Conservation (phyloP, 2,329 filamentous ascomycete genomes). For the Calonectria ilicicola region DNA sequence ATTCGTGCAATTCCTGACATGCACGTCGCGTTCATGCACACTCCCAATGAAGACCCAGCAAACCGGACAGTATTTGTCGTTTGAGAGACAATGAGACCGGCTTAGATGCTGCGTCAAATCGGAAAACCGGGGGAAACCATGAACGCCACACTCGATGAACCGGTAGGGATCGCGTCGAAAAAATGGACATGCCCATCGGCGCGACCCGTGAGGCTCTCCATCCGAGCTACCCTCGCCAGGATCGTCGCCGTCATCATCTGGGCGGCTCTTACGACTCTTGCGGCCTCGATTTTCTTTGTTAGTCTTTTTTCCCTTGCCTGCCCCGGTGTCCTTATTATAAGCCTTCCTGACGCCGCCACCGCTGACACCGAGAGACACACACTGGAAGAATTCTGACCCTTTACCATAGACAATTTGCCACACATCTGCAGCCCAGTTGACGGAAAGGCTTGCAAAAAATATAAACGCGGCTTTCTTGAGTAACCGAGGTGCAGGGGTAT, state of each 20-base stretch:
- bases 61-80: not conserved
- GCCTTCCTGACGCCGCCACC: not conserved
- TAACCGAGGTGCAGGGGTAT: not conserved
- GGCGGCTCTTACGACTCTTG: not conserved
- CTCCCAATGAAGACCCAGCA: not conserved
- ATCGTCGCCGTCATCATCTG: not conserved
- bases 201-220: not conserved
- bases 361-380: not conserved
- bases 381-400: not conserved
- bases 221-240: not conserved
- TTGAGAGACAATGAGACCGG: not conserved
- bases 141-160: not conserved
- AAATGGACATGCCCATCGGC: not conserved
- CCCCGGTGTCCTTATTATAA: not conserved
- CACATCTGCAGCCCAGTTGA: not conserved
- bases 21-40: not conserved
- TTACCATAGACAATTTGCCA: not conserved
- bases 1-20: not conserved
- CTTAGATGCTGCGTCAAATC: not conserved
- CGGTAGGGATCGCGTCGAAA: not conserved
- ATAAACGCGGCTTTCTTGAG: not conserved
- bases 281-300: not conserved
- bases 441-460: not conserved
- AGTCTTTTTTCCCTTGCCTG: not conserved
- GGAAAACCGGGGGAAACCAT: not conserved